A percentile compares a stretch with the other conserved stretches of the same genome.
These are phyloP conservation scores for Pythium aristosporum DNA, from an alignment of 352 stramenopile genomes.

Conservation along the genomic window DNA sequence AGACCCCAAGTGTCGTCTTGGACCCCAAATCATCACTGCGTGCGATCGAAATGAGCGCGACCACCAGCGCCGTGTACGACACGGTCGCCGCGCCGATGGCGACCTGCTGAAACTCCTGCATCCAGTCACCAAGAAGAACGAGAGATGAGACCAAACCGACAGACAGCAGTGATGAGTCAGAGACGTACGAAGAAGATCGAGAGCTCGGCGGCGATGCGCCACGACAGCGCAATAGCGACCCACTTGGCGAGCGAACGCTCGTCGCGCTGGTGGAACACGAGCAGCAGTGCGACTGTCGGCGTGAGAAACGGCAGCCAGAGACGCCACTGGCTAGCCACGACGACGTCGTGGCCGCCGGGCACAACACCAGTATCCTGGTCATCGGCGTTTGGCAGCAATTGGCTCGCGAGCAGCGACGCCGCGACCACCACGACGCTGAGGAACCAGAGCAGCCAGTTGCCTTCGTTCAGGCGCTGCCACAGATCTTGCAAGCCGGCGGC, in stretches of 20 bases:
- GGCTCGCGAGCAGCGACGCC: slow-evolving; percentile 58
- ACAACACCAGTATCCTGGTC: slow-evolving; percentile 17
- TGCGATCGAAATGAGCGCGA: slow-evolving; percentile 46
- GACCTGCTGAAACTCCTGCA: slow-evolving; percentile 47
- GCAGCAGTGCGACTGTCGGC: slow-evolving; percentile 57
- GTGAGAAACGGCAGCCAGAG: slow-evolving; percentile 68
- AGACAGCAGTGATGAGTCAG: slow-evolving; percentile 4
- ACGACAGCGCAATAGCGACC: slow-evolving; percentile 78
- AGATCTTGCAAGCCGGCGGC: slow-evolving; percentile 30
- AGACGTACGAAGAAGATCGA: slow-evolving; percentile 56
- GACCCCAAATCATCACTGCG: slow-evolving; percentile 51
- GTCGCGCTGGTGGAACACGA: slow-evolving; percentile 79
- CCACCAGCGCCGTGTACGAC: slow-evolving; percentile 57
- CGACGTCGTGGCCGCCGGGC: neutral
- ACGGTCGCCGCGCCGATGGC: slow-evolving; percentile 36
- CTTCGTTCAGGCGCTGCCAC: slow-evolving; percentile 52
- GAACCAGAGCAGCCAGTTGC: slow-evolving; percentile 62
- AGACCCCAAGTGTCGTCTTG: slow-evolving; percentile 52
- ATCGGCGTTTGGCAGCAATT: slow-evolving; percentile 43
- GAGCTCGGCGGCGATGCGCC: slow-evolving; percentile 68
- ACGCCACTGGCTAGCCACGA: slow-evolving; percentile 37
- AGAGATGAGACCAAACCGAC: neutral
- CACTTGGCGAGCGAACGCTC: slow-evolving; percentile 70
- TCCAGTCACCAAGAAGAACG: neutral
- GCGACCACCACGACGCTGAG: slow-evolving; percentile 70